Conservation (phyloP, 2,329 filamentous ascomycete genomes). For the Fusarium verrucosum region DNA sequence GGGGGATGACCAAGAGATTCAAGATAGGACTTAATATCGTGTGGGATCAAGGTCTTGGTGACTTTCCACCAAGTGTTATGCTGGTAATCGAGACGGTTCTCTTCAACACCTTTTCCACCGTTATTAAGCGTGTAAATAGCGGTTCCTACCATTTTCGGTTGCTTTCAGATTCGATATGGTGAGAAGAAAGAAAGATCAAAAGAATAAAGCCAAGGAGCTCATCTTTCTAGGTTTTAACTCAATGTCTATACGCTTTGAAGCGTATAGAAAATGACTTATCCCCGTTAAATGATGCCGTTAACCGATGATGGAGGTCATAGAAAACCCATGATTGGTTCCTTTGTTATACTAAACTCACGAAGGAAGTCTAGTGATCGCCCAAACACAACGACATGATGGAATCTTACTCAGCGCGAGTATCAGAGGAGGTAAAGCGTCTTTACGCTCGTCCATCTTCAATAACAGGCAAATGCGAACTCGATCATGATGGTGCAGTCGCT, state of each 20-base stretch:
- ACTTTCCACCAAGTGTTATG: background rate
- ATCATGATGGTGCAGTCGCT: no score
- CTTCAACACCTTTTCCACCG: conserved; percentile 6
- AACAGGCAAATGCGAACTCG: rapidly evolving
- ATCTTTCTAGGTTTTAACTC: background rate
- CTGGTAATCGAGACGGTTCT: conserved; percentile 7
- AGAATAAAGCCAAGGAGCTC: no score
- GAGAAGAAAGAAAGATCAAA: background rate
- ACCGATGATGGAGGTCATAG: background rate
- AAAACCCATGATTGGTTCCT: background rate
- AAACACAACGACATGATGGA: background rate
- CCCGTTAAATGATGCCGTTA: background rate
- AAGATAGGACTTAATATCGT: background rate
- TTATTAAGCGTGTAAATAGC: conserved; percentile 10
- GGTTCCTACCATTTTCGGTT: background rate
- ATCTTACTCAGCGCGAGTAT: conserved; percentile 1
- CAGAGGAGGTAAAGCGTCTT: background rate
- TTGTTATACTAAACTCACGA: background rate
- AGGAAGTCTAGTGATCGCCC: background rate
- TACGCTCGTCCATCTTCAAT: no score
- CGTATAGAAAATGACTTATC: background rate
- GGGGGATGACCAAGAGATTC: background rate
- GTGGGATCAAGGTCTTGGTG: background rate
- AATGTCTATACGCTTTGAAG: background rate
- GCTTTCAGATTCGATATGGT: background rate